Evolutionary conservation across 352 stramenopile species (phyloP).

Genomic region (Paralagenidium karlingii): DNA sequence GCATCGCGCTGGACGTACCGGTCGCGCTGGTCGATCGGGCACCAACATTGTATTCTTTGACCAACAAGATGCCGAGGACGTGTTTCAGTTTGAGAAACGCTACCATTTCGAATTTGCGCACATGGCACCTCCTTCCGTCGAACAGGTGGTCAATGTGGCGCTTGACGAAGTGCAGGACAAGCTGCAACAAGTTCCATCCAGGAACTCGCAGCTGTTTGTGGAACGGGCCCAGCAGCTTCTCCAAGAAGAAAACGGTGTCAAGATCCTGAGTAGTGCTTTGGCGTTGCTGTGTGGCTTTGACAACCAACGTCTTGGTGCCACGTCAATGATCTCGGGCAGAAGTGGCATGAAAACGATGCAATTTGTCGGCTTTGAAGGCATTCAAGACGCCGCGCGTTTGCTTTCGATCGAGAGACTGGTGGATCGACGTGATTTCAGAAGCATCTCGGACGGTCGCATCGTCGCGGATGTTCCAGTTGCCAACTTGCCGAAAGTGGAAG

Average conservation of each 20-base stretch:
- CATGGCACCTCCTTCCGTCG: conserved; percentile 27
- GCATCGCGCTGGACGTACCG: conserved; percentile 85
- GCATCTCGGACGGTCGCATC: no score
- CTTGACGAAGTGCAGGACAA: conserved; percentile 39
- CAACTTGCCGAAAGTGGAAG: no score
- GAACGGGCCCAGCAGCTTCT: conserved; percentile 26
- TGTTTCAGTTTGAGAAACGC: conserved; percentile 61
- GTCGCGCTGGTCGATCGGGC: conserved; percentile 67
- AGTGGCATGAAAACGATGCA: conserved; percentile 51
- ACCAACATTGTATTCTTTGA: conserved; percentile 84
- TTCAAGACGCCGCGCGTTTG: no score
- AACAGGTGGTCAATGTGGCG: conserved; percentile 46
- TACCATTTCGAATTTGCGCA: conserved; percentile 70
- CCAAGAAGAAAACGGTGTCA: conserved; percentile 36
- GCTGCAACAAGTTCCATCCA: conserved; percentile 26
- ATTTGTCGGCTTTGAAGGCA: no score
- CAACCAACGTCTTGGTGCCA: conserved; percentile 35
- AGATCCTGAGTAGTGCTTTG: conserved; percentile 45
- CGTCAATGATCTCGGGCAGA: conserved; percentile 71
- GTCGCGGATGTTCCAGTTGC: no score
- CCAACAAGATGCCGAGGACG: conserved; percentile 39
- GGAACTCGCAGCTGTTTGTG: conserved; percentile 41
- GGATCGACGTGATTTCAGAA: no score
- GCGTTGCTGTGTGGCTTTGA: conserved; percentile 70
- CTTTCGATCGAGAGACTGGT: no score